These are phyloP conservation scores for Camelina laxa DNA, from an alignment of 345 rosid species.

Conservation along the genomic window DNA sequence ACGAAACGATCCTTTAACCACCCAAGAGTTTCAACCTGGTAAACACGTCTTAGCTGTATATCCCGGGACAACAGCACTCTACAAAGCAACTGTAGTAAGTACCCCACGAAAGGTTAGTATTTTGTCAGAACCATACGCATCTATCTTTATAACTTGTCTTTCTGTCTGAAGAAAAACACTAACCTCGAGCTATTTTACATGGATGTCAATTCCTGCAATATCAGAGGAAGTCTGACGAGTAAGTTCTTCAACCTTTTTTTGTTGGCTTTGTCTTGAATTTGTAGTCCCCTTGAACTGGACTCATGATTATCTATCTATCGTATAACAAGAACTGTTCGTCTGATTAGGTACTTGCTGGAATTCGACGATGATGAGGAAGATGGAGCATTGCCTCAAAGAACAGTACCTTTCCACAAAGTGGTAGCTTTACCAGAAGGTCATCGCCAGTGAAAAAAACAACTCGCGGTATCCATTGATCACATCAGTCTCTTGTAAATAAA, in stretches of 20 bases:
- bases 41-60: conserved; percentile 95
- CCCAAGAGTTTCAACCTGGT: conserved; percentile 69
- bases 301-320: not conserved
- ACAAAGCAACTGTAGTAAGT: conserved; percentile 88
- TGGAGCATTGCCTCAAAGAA: conserved; percentile 88
- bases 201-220: conserved; percentile 9
- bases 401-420: conserved; percentile 79
- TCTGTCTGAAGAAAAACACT: not conserved
- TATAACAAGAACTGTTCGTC: not conserved
- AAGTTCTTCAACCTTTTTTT: conserved; percentile 46
- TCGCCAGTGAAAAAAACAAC: conserved; percentile 58
- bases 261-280: not conserved
- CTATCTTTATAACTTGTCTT: not conserved
- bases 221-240: conserved; percentile 88
- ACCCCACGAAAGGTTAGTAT: conserved; percentile 71
- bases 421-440: conserved; percentile 86
- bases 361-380: conserved; percentile 98
- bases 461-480: not conserved
- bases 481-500: conserved; percentile 24
- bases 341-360: conserved; percentile 72
- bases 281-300: not conserved
- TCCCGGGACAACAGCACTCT: conserved; percentile 97
- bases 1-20: conserved; percentile 55
- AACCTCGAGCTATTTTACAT: conserved; percentile 1
- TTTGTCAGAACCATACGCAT: conserved; percentile 5